Evolutionary conservation across 345 rosid genomes (phyloP).

Genomic region (Eucalyptus victrix): DNA sequence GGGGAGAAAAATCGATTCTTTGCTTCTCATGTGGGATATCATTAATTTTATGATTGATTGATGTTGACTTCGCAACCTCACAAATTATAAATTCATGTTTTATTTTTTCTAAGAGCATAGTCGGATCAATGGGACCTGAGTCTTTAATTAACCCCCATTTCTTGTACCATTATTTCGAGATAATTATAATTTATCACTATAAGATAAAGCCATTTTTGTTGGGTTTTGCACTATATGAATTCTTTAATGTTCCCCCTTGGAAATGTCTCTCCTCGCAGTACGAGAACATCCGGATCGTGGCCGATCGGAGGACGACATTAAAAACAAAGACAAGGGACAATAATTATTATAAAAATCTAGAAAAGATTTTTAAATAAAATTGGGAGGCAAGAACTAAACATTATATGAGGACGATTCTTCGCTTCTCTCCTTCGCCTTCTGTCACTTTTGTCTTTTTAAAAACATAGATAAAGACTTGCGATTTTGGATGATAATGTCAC

Average conservation of each 20-base stretch:
- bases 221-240: not conserved
- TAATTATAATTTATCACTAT: not conserved
- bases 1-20: not conserved
- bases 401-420: not conserved
- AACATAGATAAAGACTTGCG: not conserved
- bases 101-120: not conserved
- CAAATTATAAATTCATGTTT: not conserved
- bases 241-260: not conserved
- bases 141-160: not conserved
- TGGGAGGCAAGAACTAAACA: no score
- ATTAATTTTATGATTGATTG: not conserved
- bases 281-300: not conserved
- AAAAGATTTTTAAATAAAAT: rapidly evolving
- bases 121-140: not conserved
- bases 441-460: not conserved
- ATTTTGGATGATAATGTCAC: not conserved
- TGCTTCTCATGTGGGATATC: not conserved
- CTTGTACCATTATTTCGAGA: not conserved
- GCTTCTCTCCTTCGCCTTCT: not conserved
- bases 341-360: not conserved
- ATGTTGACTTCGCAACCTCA: not conserved
- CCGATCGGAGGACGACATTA: not conserved
- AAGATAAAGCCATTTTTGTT: not conserved
- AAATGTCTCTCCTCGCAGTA: not conserved
- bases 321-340: not conserved